Percentiles rank a stretch among this genome's conserved stretches.
These are phyloP conservation scores for Cokeromyces recurvatus DNA, from an alignment of 371 early-diverging fungal species.

Conservation along the genomic window DNA sequence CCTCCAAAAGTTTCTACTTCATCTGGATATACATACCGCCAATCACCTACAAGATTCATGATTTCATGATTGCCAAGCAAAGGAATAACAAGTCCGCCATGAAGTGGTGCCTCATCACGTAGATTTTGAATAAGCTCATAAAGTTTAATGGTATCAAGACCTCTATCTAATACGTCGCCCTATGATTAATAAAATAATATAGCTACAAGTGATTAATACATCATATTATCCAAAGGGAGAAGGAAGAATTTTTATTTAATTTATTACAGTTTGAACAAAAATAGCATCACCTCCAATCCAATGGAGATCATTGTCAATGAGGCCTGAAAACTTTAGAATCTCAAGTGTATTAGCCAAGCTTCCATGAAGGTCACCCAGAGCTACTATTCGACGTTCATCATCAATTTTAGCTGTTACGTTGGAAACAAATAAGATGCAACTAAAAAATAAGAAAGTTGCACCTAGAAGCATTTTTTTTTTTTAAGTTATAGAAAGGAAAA, in stretches of 20 bases:
- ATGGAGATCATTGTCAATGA: slow-evolving; percentile 52
- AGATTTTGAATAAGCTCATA: slow-evolving; percentile 59
- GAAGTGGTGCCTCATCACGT: slow-evolving; percentile 49
- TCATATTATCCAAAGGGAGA: too few relatives aligned
- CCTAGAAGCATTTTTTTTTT: too few relatives aligned
- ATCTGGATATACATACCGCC: slow-evolving; percentile 65
- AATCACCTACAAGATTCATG: slow-evolving; percentile 70
- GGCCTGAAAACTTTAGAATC: slow-evolving; percentile 58
- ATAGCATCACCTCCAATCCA: slow-evolving; percentile 64
- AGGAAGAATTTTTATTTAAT: too few relatives aligned
- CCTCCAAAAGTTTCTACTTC: slow-evolving; percentile 69
- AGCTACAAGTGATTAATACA: too few relatives aligned
- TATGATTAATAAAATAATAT: slow-evolving; percentile 14
- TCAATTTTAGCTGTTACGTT: background rate
- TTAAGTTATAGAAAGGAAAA: too few relatives aligned
- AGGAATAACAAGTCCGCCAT: slow-evolving; percentile 57
- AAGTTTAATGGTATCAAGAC: slow-evolving; percentile 65
- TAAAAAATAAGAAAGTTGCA: background rate
- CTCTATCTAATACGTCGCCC: slow-evolving; percentile 77
- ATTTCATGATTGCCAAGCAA: slow-evolving; percentile 71
- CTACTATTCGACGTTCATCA: slow-evolving; percentile 54
- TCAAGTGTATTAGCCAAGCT: slow-evolving; percentile 53
- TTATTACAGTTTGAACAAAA: slow-evolving; percentile 47
- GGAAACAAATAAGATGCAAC: background rate
- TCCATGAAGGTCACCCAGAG: slow-evolving; percentile 78